Conservation (phyloP, 306 rosid genomes). For the Alnus rubra region DNA sequence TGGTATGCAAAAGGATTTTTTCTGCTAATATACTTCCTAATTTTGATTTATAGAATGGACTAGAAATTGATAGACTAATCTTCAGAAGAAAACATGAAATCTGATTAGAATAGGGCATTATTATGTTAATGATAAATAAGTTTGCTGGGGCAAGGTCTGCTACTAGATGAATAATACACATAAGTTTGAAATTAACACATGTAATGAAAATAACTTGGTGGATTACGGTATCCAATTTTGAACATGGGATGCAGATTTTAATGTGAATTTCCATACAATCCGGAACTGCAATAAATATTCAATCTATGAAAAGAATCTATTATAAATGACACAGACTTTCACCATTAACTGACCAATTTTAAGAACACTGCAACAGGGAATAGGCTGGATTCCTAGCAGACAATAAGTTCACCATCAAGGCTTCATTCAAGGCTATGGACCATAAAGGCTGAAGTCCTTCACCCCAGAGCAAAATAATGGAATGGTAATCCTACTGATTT, state of each 20-base stretch:
- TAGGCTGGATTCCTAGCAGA: background rate
- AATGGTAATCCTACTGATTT: background rate
- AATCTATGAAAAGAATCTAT: background rate
- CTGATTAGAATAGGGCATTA: background rate
- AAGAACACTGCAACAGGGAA: background rate
- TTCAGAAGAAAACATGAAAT: too few relatives aligned
- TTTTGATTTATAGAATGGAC: background rate
- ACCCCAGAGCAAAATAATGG: background rate
- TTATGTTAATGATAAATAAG: background rate
- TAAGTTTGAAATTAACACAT: background rate
- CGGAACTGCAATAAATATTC: background rate
- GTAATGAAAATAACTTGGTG: background rate
- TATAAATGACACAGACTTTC: background rate
- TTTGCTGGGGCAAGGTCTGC: background rate
- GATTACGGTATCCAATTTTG: background rate
- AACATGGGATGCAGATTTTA: slow-evolving; percentile 1
- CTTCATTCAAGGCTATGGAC: background rate
- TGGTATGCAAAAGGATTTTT: background rate
- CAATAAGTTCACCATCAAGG: background rate
- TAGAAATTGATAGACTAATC: background rate
- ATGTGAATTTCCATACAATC: background rate
- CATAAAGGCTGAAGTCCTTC: background rate
- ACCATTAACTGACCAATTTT: background rate
- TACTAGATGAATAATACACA: background rate
- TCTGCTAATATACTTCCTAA: background rate